Evolutionary conservation across 2,329 filamentous ascomycete genomes (phyloP), one percentile per base, ranked within the genome.

Genomic region (Ophiostoma perfectum): DNA sequence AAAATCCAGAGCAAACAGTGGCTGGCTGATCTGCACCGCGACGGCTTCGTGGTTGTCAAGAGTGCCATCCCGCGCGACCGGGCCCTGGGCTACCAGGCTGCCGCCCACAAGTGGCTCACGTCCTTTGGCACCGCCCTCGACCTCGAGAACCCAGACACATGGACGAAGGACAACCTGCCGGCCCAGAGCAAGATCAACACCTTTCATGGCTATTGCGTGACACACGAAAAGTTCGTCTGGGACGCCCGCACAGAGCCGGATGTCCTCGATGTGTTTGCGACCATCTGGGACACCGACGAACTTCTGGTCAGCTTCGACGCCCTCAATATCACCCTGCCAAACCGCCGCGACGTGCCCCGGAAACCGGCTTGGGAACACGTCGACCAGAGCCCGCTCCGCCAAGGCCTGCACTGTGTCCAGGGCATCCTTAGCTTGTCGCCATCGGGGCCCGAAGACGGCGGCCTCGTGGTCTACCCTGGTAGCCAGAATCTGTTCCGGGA

Each of bases 221-320:
- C 73, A 0, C 78, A 80, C 72, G 79, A 80, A 70, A 75, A 76
- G 60, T 79, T 78, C 67, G 75, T 79, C 67, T 81, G 79, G 78
- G 76, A 73, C 5, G 75, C 77, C 4, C 75, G 78, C 12, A 70
- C 72, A 49, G 79, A 81, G 70, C 78, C 78, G 0, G 76, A 73
- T 8, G 75, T 81, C 0, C 11, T 80, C 14, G 75, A 75, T 2
- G 73, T 75, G 0, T 82, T 81, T 67, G 77, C 75, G 42, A 77
- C 76, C 8, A 58, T 80, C 16, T 80, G 77, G 77, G 75, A 73
- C 14, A 78, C 77, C 0, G 68, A 75, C 12, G 76, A 80, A 58
- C 74, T 80, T 6, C 72, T 80, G 1, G 74, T 72, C 60, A 76
- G 74, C 4, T 80, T 80, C 58, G 78, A 80, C 68, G 72, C 72